phyloP scores from a whole-genome alignment of 257 asterid genomes.

The Salvia miltiorrhiza region DNA sequence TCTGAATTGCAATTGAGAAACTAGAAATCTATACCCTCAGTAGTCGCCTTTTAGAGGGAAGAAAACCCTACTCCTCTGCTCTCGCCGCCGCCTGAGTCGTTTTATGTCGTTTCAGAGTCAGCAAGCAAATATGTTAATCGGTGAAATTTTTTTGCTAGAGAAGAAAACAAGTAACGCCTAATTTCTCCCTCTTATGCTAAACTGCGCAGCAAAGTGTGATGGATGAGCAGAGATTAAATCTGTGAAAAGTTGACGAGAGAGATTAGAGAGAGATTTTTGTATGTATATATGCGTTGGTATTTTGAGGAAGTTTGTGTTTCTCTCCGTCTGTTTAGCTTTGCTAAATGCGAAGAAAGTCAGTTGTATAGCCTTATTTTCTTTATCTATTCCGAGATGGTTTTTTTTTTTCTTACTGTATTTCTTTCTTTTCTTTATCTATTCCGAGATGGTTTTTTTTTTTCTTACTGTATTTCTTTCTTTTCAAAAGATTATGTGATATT shows the following conservation, averaged over 20 bases:
- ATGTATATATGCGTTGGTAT: constrained; percentile 22
- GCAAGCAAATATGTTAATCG: neutral
- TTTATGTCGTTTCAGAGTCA: constrained; percentile 23
- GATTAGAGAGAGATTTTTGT: constrained; percentile 30
- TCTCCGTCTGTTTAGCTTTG: constrained; percentile 20
- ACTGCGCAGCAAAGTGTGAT: constrained; percentile 16
- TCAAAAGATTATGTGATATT: neutral
- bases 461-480: neutral
- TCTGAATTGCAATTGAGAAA: constrained; percentile 11
- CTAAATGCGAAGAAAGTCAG: constrained; percentile 15
- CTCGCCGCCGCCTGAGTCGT: constrained; percentile 32
- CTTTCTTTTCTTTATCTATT: neutral
- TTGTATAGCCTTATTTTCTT: constrained; percentile 22
- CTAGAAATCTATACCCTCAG: constrained; percentile 24
- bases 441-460: neutral
- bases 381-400: neutral
- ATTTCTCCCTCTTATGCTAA: constrained; percentile 12
- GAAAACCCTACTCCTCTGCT: constrained; percentile 28
- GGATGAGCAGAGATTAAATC: constrained; percentile 21
- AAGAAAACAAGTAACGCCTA: constrained; percentile 2
- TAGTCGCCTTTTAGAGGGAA: constrained; percentile 11
- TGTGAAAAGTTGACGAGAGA: constrained; percentile 14
- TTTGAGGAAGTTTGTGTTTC: constrained; percentile 21
- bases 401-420: neutral
- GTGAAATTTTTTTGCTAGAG: neutral